Base-by-base conservation (phyloP, 352 stramenopile genomes). In the Pythium volutum region DNA sequence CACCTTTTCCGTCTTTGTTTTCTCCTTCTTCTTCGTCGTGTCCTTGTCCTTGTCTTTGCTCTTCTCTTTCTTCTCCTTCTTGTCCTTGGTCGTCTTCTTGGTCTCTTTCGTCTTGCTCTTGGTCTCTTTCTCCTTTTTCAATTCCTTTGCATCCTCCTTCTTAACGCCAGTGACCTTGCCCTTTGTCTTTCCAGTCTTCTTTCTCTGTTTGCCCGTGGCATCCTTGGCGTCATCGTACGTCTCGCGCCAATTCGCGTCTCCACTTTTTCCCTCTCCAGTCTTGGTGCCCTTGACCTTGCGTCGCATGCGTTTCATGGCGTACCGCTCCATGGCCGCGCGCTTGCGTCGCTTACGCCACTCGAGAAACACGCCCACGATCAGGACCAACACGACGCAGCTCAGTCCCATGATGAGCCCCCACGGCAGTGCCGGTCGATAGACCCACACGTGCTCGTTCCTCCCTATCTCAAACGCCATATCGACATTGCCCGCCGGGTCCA, bases 221-320 rank as follows among this genome's bases (percentile, higher is more conserved):
- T 87, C 74, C 33, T 90, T 88, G 38, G 74, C 77, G 5, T 78
- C 54, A 54, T 88, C 77, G 49, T 89, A 91, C 33, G 86, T 89
- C 55, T 88, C 77, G 4, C 81, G 68, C 84, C 85, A 95, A 67
- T 96, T 84, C 0, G 71, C 77, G 26, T 91, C 84, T 20, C 68
- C 66, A 15, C 66, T 56, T 26, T 50, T 54, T 8, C 26, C 26
- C 8, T 54, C 47, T 4, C 47, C 52, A 3, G 12, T 76, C 56
- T 91, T 87, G 39, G 81, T 87, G 62, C 79, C 85, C 65, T 98
- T 97, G 64, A 98, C 89, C 63, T 98, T 98, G 48, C 94, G 75
- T 4, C 91, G 78, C 83, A 98, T 96, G 50, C 93, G 87, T 67
- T 98, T 97, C 75, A 98, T 96, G 5, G 91, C 89, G 64, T 98